phyloP scores from a whole-genome alignment of 306 rosid genomes.

The Carpinus fangiana region DNA sequence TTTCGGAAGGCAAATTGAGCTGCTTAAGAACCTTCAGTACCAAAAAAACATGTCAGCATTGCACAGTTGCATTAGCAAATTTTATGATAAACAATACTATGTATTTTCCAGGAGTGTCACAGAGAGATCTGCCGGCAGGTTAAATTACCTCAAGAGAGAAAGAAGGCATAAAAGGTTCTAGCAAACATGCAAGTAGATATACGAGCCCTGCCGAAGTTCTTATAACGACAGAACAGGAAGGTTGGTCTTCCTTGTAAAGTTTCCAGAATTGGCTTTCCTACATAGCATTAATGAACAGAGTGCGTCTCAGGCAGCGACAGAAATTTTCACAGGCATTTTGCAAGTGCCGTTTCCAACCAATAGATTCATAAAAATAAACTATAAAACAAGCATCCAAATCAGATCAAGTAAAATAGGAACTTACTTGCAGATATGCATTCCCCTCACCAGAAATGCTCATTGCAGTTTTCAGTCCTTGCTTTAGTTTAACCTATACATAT shows the following conservation, averaged over 20 bases:
- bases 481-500: conserved; percentile 72
- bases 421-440: conserved; percentile 86
- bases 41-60: neutral
- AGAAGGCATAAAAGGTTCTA: conserved; percentile 94
- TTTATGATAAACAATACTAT: neutral
- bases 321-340: neutral
- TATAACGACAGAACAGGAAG: conserved; percentile 77
- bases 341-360: neutral
- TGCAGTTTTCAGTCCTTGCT: conserved; percentile 89
- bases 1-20: conserved; percentile 63
- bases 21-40: conserved; percentile 78
- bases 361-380: neutral
- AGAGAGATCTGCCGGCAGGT: conserved; percentile 4
- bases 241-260: conserved; percentile 71
- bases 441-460: conserved; percentile 92
- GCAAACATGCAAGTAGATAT: conserved; percentile 78
- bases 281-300: conserved; percentile 20
- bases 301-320: neutral
- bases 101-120: neutral
- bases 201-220: conserved; percentile 87
- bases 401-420: conserved; percentile 10
- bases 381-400: conserved; percentile 2
- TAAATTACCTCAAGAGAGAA: conserved; percentile 72
- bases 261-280: conserved; percentile 91
- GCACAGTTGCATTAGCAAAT: neutral